A percentile compares a stretch with the other conserved stretches of the same genome.
These are phyloP conservation scores for Chlamydomonas asymmetrica DNA, from an alignment of 139 green algal genomes.

Conservation along the genomic window DNA sequence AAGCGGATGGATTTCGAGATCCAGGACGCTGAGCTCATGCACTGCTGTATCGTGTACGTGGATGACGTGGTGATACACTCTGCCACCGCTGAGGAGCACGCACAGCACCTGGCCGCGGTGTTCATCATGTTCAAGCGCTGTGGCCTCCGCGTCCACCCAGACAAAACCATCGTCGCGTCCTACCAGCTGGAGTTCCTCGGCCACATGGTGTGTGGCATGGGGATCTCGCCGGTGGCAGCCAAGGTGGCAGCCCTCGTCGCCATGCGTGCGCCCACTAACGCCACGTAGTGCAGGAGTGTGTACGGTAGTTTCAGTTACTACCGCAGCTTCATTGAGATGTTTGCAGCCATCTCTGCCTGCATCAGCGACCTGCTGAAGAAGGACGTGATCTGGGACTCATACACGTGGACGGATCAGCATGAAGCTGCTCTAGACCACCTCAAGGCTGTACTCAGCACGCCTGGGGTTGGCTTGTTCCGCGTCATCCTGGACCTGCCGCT, in stretches of 20 bases:
- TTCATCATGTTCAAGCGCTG: slow-evolving; percentile 2
- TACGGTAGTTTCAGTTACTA: not conserved
- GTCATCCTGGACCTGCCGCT: not conserved
- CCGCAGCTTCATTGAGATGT: no score
- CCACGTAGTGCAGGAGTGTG: no score
- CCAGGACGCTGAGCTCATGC: not conserved
- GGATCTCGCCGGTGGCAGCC: no score
- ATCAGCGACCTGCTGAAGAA: slow-evolving; percentile 2
- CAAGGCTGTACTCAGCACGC: slow-evolving; percentile 2
- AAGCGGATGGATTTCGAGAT: slow-evolving; percentile 7
- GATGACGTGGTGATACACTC: slow-evolving; percentile 26
- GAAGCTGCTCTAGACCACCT: slow-evolving; percentile 9
- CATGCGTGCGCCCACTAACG: no score
- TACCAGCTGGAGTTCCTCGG: slow-evolving; percentile 35
- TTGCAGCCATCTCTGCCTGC: not conserved
- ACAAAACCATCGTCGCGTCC: slow-evolving; percentile 19
- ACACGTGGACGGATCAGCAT: not conserved
- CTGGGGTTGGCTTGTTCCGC: not conserved
- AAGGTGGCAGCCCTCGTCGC: no score
- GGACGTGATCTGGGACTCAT: no score
- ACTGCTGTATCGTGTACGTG: slow-evolving; percentile 23
- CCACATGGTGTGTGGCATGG: slow-evolving; percentile 18
- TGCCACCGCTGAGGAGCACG: slow-evolving; percentile 16
- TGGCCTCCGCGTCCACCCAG: slow-evolving; percentile 13
- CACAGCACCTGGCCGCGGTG: not conserved